phyloP scores from a whole-genome alignment of 2,329 filamentous ascomycete genomes.

The Tolypocladium inflatum region DNA sequence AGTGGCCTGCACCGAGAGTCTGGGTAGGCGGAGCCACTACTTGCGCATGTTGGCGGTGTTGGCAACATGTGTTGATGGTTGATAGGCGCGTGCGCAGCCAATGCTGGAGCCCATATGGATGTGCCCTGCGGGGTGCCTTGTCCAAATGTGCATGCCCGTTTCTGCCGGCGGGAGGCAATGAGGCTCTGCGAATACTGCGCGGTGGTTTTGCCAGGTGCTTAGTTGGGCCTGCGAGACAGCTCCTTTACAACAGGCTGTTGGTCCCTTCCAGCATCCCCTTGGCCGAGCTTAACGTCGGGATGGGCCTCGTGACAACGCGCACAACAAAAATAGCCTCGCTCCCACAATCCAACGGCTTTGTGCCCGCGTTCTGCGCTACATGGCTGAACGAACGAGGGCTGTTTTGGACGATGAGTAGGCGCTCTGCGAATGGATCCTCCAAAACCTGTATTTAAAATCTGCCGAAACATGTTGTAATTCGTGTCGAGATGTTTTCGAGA shows the following conservation, averaged over 20 bases:
- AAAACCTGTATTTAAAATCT: neutral
- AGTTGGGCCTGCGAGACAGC: neutral
- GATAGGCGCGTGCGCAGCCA: neutral
- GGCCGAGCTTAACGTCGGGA: neutral
- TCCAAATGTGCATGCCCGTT: neutral
- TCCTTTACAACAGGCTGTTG: neutral
- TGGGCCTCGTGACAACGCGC: neutral
- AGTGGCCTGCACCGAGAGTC: neutral
- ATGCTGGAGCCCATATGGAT: neutral
- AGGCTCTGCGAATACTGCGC: neutral
- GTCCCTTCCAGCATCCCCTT: neutral
- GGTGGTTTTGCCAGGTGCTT: neutral
- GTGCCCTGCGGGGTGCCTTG: neutral
- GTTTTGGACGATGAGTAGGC: neutral
- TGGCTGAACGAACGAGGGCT: neutral
- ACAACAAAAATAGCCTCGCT: neutral
- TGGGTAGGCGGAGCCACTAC: neutral
- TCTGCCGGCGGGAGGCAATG: neutral
- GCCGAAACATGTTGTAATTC: neutral
- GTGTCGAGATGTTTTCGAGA: neutral
- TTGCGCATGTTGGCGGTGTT: neutral
- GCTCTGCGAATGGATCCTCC: neutral
- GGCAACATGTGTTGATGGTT: conserved; percentile 5
- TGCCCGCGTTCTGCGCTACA: neutral
- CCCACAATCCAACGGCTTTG: neutral